phyloP scores from a whole-genome alignment of 305 asterid genomes.

The Petunia hybrid region DNA sequence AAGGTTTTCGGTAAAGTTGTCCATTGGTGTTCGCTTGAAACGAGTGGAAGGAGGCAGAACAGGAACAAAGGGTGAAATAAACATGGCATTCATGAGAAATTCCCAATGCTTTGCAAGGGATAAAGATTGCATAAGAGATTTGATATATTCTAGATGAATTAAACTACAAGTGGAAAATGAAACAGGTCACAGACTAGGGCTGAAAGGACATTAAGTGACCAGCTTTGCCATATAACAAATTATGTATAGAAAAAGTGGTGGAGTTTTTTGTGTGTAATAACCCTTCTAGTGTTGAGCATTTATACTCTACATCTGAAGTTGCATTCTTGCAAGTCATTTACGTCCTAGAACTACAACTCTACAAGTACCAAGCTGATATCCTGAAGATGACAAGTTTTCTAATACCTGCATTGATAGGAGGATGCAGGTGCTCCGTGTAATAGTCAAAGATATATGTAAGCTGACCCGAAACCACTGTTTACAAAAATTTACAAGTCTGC shows the following conservation, averaged over 20 bases:
- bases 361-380: not conserved
- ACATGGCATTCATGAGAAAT: too few relatives aligned
- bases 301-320: slow-evolving; percentile 7
- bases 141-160: not conserved
- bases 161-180: not conserved
- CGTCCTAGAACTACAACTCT: slow-evolving; percentile 7
- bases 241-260: not conserved
- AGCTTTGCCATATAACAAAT: not conserved
- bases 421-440: not conserved
- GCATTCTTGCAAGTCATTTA: slow-evolving; percentile 7
- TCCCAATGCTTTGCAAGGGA: too few relatives aligned
- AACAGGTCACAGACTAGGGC: not conserved
- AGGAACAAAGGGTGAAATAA: too few relatives aligned
- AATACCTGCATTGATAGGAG: not conserved
- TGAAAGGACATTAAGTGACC: not conserved
- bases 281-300: not conserved
- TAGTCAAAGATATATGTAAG: not conserved
- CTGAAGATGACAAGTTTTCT: not conserved
- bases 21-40: too few relatives aligned
- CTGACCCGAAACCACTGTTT: not conserved
- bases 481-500: not conserved
- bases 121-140: too few relatives aligned
- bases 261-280: not conserved
- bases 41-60: too few relatives aligned
- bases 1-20: too few relatives aligned